A percentile compares a stretch with the other conserved stretches of the same genome.
These are phyloP conservation scores for Karstenula rhodostoma DNA, from an alignment of 2,329 filamentous ascomycete genomes.

Conservation along the genomic window DNA sequence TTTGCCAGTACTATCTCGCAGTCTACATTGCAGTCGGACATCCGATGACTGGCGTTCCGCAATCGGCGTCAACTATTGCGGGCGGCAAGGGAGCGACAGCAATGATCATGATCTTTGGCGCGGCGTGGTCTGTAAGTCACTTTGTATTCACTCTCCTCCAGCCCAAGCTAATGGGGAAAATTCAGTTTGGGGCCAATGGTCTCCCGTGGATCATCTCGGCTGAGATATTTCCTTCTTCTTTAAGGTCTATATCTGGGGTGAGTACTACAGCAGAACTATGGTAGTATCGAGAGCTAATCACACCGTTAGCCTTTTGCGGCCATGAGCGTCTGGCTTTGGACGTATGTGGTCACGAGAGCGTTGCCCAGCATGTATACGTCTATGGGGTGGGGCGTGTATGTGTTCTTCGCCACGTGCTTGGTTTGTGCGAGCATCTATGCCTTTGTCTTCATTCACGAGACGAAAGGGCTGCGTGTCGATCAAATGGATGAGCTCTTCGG, in stretches of 20 bases:
- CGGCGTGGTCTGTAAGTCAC: too few species aligned
- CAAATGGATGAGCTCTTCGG: constrained; percentile 51
- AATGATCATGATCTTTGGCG: constrained; percentile 53
- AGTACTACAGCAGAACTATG: background rate
- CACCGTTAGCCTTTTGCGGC: constrained; percentile 38
- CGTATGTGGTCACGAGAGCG: constrained; percentile 51
- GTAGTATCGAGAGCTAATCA: background rate
- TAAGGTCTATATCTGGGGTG: constrained; percentile 48
- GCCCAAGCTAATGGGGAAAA: too few species aligned
- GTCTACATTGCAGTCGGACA: constrained; percentile 48
- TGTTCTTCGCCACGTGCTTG: constrained; percentile 37
- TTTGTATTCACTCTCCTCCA: too few species aligned
- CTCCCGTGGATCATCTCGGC: constrained; percentile 55
- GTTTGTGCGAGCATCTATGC: constrained; percentile 49
- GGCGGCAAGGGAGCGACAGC: constrained; percentile 51
- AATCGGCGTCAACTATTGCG: constrained; percentile 44
- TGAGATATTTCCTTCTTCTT: constrained; percentile 53
- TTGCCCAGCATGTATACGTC: constrained; percentile 52
- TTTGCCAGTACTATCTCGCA: constrained; percentile 50
- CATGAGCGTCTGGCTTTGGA: constrained; percentile 50
- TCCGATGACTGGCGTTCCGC: constrained; percentile 34
- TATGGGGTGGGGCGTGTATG: constrained; percentile 48
- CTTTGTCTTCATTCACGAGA: constrained; percentile 53
- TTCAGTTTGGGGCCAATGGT: constrained; percentile 53
- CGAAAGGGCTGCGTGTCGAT: constrained; percentile 48